Evolutionary conservation across 2,329 filamentous ascomycete species (phyloP).

Genomic region (Arthrinium phaeospermum): DNA sequence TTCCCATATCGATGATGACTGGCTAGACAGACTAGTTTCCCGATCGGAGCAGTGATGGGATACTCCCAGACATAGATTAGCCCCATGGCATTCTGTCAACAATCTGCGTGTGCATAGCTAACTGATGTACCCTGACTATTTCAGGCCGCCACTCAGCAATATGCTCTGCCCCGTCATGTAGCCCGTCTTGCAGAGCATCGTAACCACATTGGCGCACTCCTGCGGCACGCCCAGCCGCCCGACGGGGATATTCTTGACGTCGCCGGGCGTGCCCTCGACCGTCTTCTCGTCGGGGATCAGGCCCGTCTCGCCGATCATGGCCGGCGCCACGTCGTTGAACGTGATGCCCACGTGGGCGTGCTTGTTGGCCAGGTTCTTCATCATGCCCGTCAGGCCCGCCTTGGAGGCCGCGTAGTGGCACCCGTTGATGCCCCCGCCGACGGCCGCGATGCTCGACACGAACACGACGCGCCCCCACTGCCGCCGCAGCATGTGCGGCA

Average conservation of each 20-base stretch:
- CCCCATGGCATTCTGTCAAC: not conserved
- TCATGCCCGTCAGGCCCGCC: conserved; percentile 67
- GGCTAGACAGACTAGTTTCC: not conserved
- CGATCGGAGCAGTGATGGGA: not conserved
- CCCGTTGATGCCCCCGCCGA: conserved; percentile 68
- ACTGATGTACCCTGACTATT: conserved; percentile 36
- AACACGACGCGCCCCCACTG: conserved; percentile 69
- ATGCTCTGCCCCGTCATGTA: conserved; percentile 65
- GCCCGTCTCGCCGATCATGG: conserved; percentile 69
- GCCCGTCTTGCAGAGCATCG: conserved; percentile 65
- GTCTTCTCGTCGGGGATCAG: conserved; percentile 64
- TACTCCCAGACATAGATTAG: not conserved
- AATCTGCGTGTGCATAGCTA: too few relatives aligned
- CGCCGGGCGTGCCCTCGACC: conserved; percentile 58
- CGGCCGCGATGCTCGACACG: conserved; percentile 67
- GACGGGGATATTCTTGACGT: conserved; percentile 64
- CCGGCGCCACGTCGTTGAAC: conserved; percentile 71
- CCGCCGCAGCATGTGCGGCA: conserved; percentile 64
- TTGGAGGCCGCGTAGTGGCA: conserved; percentile 65
- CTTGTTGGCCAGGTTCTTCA: conserved; percentile 66
- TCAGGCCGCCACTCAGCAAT: conserved; percentile 57
- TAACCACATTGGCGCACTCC: conserved; percentile 66
- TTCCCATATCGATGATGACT: conserved; percentile 14
- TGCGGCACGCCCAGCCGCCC: conserved; percentile 62
- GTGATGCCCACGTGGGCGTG: conserved; percentile 66